A percentile compares a stretch with the other conserved stretches of the same genome.
Evolutionary conservation across 345 rosid species (phyloP).

Genomic region (Microcos paniculata): DNA sequence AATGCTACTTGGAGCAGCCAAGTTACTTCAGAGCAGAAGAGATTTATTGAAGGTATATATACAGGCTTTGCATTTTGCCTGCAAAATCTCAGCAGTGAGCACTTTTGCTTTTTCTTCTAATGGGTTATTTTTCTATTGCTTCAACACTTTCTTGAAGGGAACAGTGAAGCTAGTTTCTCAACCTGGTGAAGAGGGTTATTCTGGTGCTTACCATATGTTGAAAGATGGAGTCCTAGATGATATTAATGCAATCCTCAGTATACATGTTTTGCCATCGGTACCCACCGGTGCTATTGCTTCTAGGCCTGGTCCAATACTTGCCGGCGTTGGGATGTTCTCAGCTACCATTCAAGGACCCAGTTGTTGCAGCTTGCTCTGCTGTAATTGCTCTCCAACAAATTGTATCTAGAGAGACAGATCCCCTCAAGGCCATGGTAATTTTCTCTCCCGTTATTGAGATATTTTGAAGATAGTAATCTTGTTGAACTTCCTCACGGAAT

Average conservation of each 20-base stretch:
- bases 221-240: conserved; percentile 57
- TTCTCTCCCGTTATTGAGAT: not conserved
- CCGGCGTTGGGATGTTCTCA: conserved; percentile 54
- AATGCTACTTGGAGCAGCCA: conserved; percentile 83
- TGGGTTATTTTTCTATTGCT: not conserved
- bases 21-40: conserved; percentile 51
- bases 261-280: conserved; percentile 54
- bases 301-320: conserved; percentile 59
- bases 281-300: conserved; percentile 54
- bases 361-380: conserved; percentile 62
- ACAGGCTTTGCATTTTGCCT: not conserved
- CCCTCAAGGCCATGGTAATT: conserved; percentile 63
- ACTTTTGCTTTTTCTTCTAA: not conserved
- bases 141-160: conserved; percentile 37
- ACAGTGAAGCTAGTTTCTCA: conserved; percentile 77
- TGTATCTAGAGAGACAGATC: conserved; percentile 65
- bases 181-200: conserved; percentile 76
- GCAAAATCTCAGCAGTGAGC: not conserved
- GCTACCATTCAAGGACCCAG: conserved; percentile 61
- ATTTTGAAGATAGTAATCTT: not conserved
- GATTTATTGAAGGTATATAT: conserved; percentile 47
- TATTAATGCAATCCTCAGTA: conserved; percentile 48
- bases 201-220: conserved; percentile 69
- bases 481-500: not conserved
- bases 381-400: conserved; percentile 69